Conservation (phyloP, 192 early-diverging fungal genomes). For the Entophlyctis luteolus region DNA sequence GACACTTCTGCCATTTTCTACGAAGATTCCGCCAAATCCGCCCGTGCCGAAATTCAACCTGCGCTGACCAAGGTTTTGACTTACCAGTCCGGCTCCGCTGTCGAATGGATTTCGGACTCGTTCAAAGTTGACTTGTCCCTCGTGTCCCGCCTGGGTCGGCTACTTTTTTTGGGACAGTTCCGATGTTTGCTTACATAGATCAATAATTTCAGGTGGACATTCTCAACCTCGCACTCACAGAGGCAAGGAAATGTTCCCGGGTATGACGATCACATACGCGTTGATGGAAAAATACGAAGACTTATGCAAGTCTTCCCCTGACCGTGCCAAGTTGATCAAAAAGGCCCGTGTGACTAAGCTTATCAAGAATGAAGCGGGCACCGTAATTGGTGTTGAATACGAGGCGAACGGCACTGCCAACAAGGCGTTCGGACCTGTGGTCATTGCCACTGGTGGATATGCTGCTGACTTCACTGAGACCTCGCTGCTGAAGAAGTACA, state of each 20-base stretch:
- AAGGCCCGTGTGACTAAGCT: slow-evolving; percentile 78
- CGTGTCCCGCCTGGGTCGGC: slow-evolving; percentile 66
- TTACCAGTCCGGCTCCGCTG: slow-evolving; percentile 78
- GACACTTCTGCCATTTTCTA: slow-evolving; percentile 84
- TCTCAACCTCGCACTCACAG: slow-evolving; percentile 91
- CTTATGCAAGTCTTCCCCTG: slow-evolving; percentile 56
- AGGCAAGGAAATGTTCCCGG: slow-evolving; percentile 60
- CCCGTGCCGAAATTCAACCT: slow-evolving; percentile 74
- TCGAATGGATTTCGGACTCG: slow-evolving; percentile 89
- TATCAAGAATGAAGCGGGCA: slow-evolving; percentile 56
- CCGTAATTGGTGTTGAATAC: slow-evolving; percentile 81
- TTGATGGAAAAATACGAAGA: slow-evolving; percentile 80
- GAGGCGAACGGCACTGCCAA: slow-evolving; percentile 46
- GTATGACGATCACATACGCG: slow-evolving; percentile 94
- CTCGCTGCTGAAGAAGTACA: slow-evolving; percentile 77
- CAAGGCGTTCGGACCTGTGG: slow-evolving; percentile 71
- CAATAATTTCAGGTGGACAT: slow-evolving; percentile 64
- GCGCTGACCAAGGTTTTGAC: slow-evolving; percentile 81
- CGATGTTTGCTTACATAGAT: not conserved
- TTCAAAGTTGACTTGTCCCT: slow-evolving; percentile 85
- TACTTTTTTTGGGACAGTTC: slow-evolving; percentile 22
- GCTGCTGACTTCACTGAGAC: slow-evolving; percentile 80
- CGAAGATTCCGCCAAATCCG: slow-evolving; percentile 82
- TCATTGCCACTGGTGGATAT: slow-evolving; percentile 94
- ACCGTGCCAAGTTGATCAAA: slow-evolving; percentile 74